phyloP scores from a whole-genome alignment of 495 filamentous ascomycete species.

The Penicillium lividum region DNA sequence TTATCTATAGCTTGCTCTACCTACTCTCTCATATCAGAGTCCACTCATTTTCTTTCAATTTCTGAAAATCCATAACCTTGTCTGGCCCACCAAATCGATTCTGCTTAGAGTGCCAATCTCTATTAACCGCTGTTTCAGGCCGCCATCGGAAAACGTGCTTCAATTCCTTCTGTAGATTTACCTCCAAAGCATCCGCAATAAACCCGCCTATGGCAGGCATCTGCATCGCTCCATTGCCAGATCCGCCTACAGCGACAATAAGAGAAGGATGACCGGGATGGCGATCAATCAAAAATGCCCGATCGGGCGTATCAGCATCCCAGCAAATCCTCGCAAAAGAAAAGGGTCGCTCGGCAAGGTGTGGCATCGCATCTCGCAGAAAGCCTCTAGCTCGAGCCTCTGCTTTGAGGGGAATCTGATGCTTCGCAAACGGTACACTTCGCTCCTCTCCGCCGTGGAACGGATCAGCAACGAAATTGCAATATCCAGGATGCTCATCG shows the following conservation, averaged over 20 bases:
- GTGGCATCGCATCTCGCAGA: slow-evolving; percentile 51
- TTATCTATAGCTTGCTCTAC: slow-evolving; percentile 10
- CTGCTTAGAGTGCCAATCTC: slow-evolving; percentile 54
- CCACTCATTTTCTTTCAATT: slow-evolving; percentile 41
- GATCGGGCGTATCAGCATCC: slow-evolving; percentile 55
- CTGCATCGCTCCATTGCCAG: slow-evolving; percentile 53
- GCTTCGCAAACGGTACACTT: slow-evolving; percentile 47
- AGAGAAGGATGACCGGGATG: slow-evolving; percentile 43
- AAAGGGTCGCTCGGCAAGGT: slow-evolving; percentile 48
- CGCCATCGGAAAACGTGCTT: slow-evolving; percentile 50
- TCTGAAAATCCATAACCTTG: slow-evolving; percentile 49
- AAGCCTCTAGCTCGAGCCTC: slow-evolving; percentile 44
- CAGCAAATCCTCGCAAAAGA: slow-evolving; percentile 54
- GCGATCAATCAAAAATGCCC: slow-evolving; percentile 49
- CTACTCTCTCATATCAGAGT: slow-evolving; percentile 22
- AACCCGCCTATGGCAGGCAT: slow-evolving; percentile 51
- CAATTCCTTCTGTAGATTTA: slow-evolving; percentile 37
- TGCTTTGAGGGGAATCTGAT: slow-evolving; percentile 50
- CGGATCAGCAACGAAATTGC: slow-evolving; percentile 39
- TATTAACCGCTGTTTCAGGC: slow-evolving; percentile 45
- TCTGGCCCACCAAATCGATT: slow-evolving; percentile 46
- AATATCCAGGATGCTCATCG: slow-evolving; percentile 59
- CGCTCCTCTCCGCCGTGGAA: slow-evolving; percentile 21
- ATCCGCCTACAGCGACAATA: slow-evolving; percentile 51
- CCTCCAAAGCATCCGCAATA: slow-evolving; percentile 49